Evolutionary conservation across 148 eudicot genomes (phyloP), one percentile per base, ranked within the genome.

Genomic region (Salicornia ramosissima): DNA sequence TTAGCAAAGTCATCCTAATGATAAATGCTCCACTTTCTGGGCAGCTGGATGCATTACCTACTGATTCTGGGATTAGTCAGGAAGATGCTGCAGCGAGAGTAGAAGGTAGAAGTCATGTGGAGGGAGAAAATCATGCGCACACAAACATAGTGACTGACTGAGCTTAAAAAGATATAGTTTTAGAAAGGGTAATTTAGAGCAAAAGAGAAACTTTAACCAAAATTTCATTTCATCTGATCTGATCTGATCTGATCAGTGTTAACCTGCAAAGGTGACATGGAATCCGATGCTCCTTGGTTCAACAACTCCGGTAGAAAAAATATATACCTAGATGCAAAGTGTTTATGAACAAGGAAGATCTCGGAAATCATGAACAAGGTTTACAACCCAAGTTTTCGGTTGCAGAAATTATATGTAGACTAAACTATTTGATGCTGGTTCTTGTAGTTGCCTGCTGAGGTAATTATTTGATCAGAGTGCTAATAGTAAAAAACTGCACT

Each of bases 391-490:
- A 21, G 7, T 22, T 6, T 21, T 21, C 26, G 25, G 28, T 28
- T 21, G 56, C 26, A 52, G 24, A 13, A n/a, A 51, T 3, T 18
- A 6, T 54, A 24, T 22, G 29, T 25, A 25, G 31, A 55, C 31
- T 55, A 11, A 55, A 25, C 59, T 53, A 24, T 3, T 36, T 12
- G 19, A 24, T 64, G 34, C 52, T 64, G 53, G 53, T 65, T 25
- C 21, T 46, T 46, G 68, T 28, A 46, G 68, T 46, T 65, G 50
- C 50, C 30, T 45, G 54, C 36, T 65, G 28, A 45, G 68, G 29
- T 4, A 9, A 10, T 24, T 0, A 30, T 46, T 45, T 25, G 22
- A 42, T 43, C 31, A 2, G 31, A 10, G 19, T 55, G 31, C 33
- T 25, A 55, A 24, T 55, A 1, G 22, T 25, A 30, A 1, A 55